These are phyloP conservation scores for Actinomortierella ambigua DNA, from an alignment of 371 early-diverging fungal genomes.

Conservation along the genomic window DNA sequence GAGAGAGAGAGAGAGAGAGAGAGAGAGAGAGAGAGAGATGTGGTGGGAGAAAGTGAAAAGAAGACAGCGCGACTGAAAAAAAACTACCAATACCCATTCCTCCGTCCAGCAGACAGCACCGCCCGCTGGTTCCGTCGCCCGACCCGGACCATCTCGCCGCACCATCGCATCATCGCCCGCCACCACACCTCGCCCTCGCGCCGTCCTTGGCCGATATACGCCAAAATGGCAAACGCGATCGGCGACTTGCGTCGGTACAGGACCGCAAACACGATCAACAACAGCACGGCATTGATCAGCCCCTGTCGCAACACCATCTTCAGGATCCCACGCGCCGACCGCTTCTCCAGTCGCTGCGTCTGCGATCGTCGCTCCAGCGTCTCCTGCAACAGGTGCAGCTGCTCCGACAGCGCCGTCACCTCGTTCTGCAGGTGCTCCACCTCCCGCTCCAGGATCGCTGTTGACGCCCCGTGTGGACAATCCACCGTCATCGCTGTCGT, in stretches of 20 bases:
- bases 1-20: too few species aligned
- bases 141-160: constrained; percentile 6
- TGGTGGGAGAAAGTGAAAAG: too few species aligned
- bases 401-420: constrained; percentile 33
- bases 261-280: constrained; percentile 41
- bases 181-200: constrained; percentile 42
- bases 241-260: constrained; percentile 37
- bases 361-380: constrained; percentile 31
- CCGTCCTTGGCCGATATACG: constrained; percentile 32
- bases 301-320: constrained; percentile 39
- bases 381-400: constrained; percentile 34
- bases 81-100: constrained; percentile 41
- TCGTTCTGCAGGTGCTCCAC: constrained; percentile 34
- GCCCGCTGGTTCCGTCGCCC: constrained; percentile 24
- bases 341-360: constrained; percentile 20
- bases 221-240: constrained; percentile 40
- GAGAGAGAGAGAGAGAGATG: too few species aligned
- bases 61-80: too few species aligned
- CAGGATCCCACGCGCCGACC: constrained; percentile 29
- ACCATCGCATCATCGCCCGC: constrained; percentile 40
- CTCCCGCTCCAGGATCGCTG: constrained; percentile 24
- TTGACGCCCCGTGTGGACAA: constrained; percentile 25
- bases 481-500: constrained; percentile 21
- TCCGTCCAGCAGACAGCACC: constrained; percentile 24
- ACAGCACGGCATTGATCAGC: constrained; percentile 33